Percentiles rank a stretch among this genome's conserved stretches.
Conservation (phyloP, 371 early-diverging fungal species). For the Mucor circinelloides region DNA sequence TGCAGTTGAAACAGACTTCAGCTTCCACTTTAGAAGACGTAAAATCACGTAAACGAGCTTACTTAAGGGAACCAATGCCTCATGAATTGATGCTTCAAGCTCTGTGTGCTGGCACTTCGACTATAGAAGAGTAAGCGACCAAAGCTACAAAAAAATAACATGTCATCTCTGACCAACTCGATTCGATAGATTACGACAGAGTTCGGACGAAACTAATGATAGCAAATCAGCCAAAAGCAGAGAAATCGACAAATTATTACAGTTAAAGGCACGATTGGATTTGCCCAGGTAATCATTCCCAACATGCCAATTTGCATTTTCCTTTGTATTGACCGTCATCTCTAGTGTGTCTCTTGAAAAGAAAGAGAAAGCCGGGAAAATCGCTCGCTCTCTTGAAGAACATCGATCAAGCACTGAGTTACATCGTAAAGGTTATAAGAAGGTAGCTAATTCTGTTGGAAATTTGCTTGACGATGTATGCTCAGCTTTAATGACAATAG, state of each 20-base stretch:
- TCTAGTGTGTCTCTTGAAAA: background rate
- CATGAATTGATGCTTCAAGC: background rate
- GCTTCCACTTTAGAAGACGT: background rate
- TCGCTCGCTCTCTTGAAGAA: background rate
- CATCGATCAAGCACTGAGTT: background rate
- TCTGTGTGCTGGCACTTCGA: background rate
- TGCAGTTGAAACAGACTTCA: background rate
- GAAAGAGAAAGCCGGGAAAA: background rate
- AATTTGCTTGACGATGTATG: background rate
- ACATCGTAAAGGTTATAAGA: background rate
- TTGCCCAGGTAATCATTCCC: background rate
- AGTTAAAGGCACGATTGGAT: background rate
- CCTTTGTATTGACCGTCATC: background rate
- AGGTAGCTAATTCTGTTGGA: background rate
- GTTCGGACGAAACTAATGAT: background rate
- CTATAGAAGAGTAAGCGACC: background rate
- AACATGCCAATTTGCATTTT: background rate
- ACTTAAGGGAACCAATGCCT: background rate
- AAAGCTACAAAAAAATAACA: background rate
- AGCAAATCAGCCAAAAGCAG: background rate
- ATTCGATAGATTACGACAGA: background rate
- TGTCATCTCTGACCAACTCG: background rate
- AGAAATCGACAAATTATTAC: background rate
- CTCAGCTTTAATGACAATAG: background rate
- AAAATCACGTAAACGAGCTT: background rate